A percentile compares a stretch with the other conserved stretches of the same genome.
These are phyloP conservation scores for Besnoitia besnoiti DNA, from an alignment of 169 alveolate species.

Conservation along the genomic window DNA sequence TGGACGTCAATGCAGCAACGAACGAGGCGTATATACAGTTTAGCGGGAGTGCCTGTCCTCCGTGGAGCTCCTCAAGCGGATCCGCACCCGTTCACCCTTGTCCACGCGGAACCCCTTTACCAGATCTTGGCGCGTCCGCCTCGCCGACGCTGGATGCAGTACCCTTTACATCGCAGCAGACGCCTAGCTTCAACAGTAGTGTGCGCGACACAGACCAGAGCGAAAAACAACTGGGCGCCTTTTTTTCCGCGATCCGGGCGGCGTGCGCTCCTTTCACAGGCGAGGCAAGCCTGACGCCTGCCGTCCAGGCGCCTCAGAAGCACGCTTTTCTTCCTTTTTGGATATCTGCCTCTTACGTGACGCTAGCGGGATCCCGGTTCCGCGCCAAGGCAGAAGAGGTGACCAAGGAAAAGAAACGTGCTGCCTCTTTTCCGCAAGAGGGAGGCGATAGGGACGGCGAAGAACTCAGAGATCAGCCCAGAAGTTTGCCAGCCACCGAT, in stretches of 20 bases:
- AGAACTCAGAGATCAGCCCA: too few relatives aligned
- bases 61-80: background rate
- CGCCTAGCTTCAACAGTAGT: too few relatives aligned
- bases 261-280: background rate
- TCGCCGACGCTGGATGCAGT: too few relatives aligned
- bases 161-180: too few relatives aligned
- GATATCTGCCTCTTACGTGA: background rate
- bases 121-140: too few relatives aligned
- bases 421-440: background rate
- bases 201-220: background rate
- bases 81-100: background rate
- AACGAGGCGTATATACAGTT: background rate
- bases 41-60: background rate
- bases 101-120: background rate
- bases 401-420: background rate
- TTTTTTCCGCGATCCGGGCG: background rate
- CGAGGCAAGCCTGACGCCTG: background rate
- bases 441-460: background rate
- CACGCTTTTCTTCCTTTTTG: background rate
- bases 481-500: too few relatives aligned
- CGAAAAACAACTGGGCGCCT: too few relatives aligned
- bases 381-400: background rate
- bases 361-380: background rate
- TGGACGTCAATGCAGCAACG: constrained; percentile 5
- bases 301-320: background rate